phyloP scores from a whole-genome alignment of 2,329 filamentous ascomycete genomes.

The Alternaria longipes region DNA sequence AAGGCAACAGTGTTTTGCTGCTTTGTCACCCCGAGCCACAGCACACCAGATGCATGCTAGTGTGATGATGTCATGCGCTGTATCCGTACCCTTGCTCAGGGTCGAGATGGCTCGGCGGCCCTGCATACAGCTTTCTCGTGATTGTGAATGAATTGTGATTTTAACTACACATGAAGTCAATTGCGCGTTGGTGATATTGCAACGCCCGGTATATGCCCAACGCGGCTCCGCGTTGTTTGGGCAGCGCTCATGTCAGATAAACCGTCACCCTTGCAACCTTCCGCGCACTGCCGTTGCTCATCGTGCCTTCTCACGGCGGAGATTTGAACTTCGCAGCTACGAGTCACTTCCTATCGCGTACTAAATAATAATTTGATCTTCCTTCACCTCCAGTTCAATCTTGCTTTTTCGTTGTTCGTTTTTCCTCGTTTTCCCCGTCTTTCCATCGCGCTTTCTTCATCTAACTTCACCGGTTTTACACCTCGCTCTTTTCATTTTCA shows the following conservation, averaged over 20 bases:
- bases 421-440: background rate
- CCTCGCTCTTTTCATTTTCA: background rate
- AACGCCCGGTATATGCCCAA: background rate
- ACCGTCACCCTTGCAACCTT: background rate
- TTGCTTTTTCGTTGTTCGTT: background rate
- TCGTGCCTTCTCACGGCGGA: background rate
- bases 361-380: background rate
- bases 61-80: background rate
- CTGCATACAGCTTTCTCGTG: background rate
- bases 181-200: background rate
- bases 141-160: background rate
- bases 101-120: background rate
- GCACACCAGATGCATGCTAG: background rate
- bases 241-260: background rate
- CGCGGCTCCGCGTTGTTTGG: background rate
- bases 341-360: background rate
- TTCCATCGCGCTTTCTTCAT: background rate
- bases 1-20: slow-evolving; percentile 8
- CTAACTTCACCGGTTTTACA: background rate
- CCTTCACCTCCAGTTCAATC: background rate
- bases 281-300: background rate
- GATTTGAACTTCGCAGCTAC: background rate
- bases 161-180: background rate
- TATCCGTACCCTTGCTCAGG: background rate
- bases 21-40: background rate